Base-by-base conservation (phyloP, 164 flowering plant genomes). In the Annona cherimola region DNA sequence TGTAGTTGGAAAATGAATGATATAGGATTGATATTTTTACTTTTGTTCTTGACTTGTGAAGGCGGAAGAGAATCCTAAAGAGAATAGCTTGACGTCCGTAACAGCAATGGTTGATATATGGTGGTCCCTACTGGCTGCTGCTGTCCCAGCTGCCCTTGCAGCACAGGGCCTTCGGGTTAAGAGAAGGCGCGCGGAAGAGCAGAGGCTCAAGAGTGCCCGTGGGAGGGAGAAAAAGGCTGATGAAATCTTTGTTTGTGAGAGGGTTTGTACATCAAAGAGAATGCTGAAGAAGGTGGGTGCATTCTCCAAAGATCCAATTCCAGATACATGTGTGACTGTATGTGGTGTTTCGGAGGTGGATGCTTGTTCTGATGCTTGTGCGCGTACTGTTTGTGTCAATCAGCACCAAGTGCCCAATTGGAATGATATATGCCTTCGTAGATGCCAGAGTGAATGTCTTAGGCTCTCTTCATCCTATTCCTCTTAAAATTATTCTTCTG, bases 341-440 rank as follows among this genome's bases (percentile, higher is more conserved):
- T 90, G 96, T 55, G 96, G 98, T 6, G 97, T 93, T 1, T 91
- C 97, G 12, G 90, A 86, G 79, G 84, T 93, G 5, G 97, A 93
- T 83, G 98, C 97, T 35, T 93, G 97, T 68, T 75, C 91, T 59
- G 98, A 91, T 81, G 98, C 98, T 0, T 91, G 98, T 79, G 97
- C 95, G 60, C 85, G 98, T 0, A 91, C 97, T 6, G 94, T 93
- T 41, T 91, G 97, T 45, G 95, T 91, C 5, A 88, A 88, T 76
- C 91, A 87, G 45, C 93, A 91, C 70, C 94, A 88, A 71, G 94
- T 91, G 1, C 93, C 97, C 12, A 87, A 89, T 68, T 91, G 93
- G 97, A 91, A 91, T 71, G 97, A 90, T 74, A 79, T 86, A 45
- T 91, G 94, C 77, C 89, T 91, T 44, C 68, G 85, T 26, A 81